Base-by-base conservation (phyloP, 2,329 filamentous ascomycete species). In the Bipolaris victoriae region DNA sequence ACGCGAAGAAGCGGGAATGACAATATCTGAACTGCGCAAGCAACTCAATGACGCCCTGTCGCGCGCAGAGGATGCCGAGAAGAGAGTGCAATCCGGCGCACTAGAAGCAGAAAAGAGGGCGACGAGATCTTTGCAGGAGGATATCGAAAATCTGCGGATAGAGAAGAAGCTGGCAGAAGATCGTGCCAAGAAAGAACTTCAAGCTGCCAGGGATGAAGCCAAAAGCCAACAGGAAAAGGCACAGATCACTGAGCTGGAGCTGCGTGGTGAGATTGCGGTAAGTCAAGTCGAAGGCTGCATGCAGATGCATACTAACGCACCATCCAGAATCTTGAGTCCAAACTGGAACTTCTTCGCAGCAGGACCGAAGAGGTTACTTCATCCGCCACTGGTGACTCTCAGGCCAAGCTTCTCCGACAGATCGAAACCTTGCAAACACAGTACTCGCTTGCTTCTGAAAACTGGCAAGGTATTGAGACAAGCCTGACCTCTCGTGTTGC, bases 371-470 rank as follows among this genome's bases (percentile, higher is more conserved):
- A 99, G 76, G 91, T 88, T 0, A 92, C 92, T 1, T 94, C 92
- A 2, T 90, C 91, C 15, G 87, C 87, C 13, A 87, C 88, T 5
- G 90, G 92, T 13, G 91, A 97, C 71, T 87, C 90, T 0, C 92
- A 96, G 68, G 90, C 90, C 41, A 98, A 97, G 75, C 82, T 98
- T 39, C 82, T 98, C 41, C 88, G 95, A 39, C 96, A 99, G 77
- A 90, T 99, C 52, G 95, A 99, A 79, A 97, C 91, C 0, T 79
- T 99, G 36, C 95, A 99, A 76, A 95, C 91, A 6, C 96, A 99
- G 74, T 97, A 99, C 77, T 88, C 92, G 0, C 88, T 96, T 52
- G 95, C 95, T 1, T 95, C 91, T 65, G 92, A 96, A 71, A 99
- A 99, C 68, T 99, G 96, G 95, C 93, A 97, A 72, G 91, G 92